Evolutionary conservation across 1,284 basidiomycete genomes (phyloP), one percentile per base, ranked within the genome.

Genomic region (Cryptococcus sp.): DNA sequence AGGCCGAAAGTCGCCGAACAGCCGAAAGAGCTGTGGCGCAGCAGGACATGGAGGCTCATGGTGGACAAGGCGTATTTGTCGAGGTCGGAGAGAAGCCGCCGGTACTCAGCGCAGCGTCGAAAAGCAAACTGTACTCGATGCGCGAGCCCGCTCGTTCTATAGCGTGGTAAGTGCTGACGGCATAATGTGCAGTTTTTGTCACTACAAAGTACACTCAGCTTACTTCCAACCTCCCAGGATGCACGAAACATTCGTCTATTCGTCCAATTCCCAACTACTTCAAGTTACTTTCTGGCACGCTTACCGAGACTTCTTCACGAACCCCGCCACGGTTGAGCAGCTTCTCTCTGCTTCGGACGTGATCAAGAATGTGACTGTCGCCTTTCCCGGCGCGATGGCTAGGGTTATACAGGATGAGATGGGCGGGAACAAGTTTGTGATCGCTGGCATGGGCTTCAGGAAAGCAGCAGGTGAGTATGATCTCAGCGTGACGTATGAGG

Each of bases 251-350:
- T 79, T 78, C 41, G 68, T 74, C 38, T 73, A 77, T 57, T 72
- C 65, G 50, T 70, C 76, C 1, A 66, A 59, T 13, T 67, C 74
- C 1, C 71, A 78, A 52, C 50, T 78, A 10, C 68, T 72, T 27
- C 78, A 79, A 59, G 73, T 76, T n/a, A 69, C 71, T 0, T 77
- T 79, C 65, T 79, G 76, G 76, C 71, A 73, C 44, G 71, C 75
- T 20, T 79, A 79, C 58, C 67, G 72, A 11, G 72, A 74, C 54
- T 76, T 77, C 54, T 79, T 79, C 69, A 60, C 61, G 16, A 61
- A 68, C 51, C 60, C 66, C 3, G 49, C 61, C 3, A 70, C 72
- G 19, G 63, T 70, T 31, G 70, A 77, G 50, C 70, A 69, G 49
- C 57, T 78, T 11, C 53, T 78, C n/a, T 62, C 64, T 46, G 78